A percentile compares a stretch with the other conserved stretches of the same genome.
Evolutionary conservation across 331 rosid genomes (phyloP).

Genomic region (Pyrus hybrid): DNA sequence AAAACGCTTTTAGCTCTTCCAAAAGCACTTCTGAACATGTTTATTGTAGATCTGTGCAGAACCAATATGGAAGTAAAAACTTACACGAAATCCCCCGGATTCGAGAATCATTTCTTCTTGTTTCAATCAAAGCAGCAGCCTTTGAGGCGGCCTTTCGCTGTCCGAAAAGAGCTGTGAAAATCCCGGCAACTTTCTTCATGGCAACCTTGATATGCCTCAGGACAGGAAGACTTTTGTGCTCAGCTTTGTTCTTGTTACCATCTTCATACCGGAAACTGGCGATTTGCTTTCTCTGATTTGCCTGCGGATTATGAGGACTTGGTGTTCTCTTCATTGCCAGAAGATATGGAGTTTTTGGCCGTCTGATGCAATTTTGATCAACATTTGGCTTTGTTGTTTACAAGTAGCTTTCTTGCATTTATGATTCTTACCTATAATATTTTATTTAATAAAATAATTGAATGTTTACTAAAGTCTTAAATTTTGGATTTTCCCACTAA

Average conservation of each 20-base stretch:
- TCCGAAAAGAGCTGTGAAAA: slow-evolving; percentile 24
- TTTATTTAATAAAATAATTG: no score
- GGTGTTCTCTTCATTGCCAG: slow-evolving; percentile 53
- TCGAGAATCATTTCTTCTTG: slow-evolving; percentile 14
- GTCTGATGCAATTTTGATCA: slow-evolving; percentile 11
- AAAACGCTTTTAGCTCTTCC: neutral
- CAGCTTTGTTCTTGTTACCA: slow-evolving; percentile 4
- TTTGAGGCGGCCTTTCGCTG: slow-evolving; percentile 15
- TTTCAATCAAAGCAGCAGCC: slow-evolving; percentile 7
- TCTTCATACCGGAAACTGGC: slow-evolving; percentile 6
- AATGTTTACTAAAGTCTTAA: neutral
- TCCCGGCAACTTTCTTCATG: slow-evolving; percentile 34
- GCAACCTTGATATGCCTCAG: slow-evolving; percentile 25
- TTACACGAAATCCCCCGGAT: slow-evolving; percentile 46
- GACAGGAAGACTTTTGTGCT: neutral
- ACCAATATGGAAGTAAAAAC: slow-evolving; percentile 10
- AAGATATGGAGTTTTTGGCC: neutral
- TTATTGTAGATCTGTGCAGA: neutral
- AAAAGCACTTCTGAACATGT: neutral
- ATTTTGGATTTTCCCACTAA: neutral
- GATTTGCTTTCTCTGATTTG: slow-evolving; percentile 24
- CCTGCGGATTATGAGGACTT: slow-evolving; percentile 8
- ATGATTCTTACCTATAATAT: neutral
- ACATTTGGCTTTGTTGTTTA: neutral
- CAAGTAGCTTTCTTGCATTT: neutral